Base-by-base conservation (phyloP, 2,329 filamentous ascomycete genomes). In the Zopfia rhizophila region DNA sequence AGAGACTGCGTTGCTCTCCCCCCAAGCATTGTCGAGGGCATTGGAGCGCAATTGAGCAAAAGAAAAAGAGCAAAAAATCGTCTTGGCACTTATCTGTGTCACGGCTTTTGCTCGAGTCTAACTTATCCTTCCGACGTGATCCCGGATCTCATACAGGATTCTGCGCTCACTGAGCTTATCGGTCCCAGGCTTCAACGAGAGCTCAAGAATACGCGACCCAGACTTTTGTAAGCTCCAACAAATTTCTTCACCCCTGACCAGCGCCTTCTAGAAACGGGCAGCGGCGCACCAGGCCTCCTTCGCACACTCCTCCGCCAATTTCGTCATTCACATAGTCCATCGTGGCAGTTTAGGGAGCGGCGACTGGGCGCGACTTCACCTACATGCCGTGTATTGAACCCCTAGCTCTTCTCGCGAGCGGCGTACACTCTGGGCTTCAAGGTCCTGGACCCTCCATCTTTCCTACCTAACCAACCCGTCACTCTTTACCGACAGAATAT, bases 291-390 rank as follows among this genome's bases (percentile, higher is more conserved):
- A 29, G 37, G 8, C 5, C 22, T 24, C 6, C 35, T 24, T 27
- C 19, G 16, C 37, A 7, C 25, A 30, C 35, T 21, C n/a, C 35
- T 6, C 18, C 33, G 14, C 33, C n/a, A 32, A 17, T 17, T 24
- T 17, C n/a, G n/a, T n/a, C n/a, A n/a, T n/a, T n/a, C n/a, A n/a
- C n/a, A 3, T 13, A 25, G 14, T 13, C 29, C 21, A 12, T 29
- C 19, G 12, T 18, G 56, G 55, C 61, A 55, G 41, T 33, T 45
- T 47, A 48, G 11, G 69, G 67, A 65, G 75, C 74, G 75, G 75
- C 76, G 76, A 77, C 75, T 79, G 77, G 75, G 75, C 76, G 75
- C 73, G 72, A 64, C 65, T 61, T 54, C 53, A 45, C 63, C 70
- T 76, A 75, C 72, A 79, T 79, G 76, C 72, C 71, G 66, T 65